Conservation (phyloP, 345 rosid species). For the Aquilaria sinensis region DNA sequence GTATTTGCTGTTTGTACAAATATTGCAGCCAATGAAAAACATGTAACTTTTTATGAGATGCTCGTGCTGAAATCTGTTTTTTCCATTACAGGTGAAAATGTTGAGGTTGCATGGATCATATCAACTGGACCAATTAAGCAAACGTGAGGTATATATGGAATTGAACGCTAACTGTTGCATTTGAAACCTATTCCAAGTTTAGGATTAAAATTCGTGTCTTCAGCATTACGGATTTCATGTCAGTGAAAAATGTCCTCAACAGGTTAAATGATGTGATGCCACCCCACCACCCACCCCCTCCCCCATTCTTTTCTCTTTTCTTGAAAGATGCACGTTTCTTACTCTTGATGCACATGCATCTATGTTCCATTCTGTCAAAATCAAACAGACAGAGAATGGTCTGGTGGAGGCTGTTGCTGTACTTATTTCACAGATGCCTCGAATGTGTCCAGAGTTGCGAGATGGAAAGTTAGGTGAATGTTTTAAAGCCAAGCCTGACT, state of each 20-base stretch:
- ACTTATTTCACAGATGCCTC: slow-evolving; percentile 91
- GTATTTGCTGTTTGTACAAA: too few species aligned
- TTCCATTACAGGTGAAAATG: slow-evolving; percentile 65
- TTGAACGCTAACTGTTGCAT: slow-evolving; percentile 10
- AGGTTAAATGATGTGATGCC: background rate
- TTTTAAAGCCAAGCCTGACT: slow-evolving; percentile 80
- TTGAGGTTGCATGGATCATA: slow-evolving; percentile 88
- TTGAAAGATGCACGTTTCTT: too few species aligned
- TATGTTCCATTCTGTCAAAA: too few species aligned
- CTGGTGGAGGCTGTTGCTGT: slow-evolving; percentile 92
- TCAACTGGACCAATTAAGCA: slow-evolving; percentile 80
- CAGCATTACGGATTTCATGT: too few species aligned
- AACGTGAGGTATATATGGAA: slow-evolving; percentile 66
- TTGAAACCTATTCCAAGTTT: background rate
- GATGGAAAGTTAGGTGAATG: slow-evolving; percentile 78
- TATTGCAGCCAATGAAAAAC: background rate
- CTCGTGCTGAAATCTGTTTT: background rate
- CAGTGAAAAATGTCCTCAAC: background rate
- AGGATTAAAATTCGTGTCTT: too few species aligned
- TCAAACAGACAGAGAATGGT: slow-evolving; percentile 81
- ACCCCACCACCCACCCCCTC: background rate
- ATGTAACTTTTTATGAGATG: slow-evolving; percentile 6
- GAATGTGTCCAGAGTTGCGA: slow-evolving; percentile 65
- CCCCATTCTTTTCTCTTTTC: background rate
- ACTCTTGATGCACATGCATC: background rate